Evolutionary conservation across 371 early-diverging fungal genomes (phyloP).

Genomic region (Mortierella sp.): DNA sequence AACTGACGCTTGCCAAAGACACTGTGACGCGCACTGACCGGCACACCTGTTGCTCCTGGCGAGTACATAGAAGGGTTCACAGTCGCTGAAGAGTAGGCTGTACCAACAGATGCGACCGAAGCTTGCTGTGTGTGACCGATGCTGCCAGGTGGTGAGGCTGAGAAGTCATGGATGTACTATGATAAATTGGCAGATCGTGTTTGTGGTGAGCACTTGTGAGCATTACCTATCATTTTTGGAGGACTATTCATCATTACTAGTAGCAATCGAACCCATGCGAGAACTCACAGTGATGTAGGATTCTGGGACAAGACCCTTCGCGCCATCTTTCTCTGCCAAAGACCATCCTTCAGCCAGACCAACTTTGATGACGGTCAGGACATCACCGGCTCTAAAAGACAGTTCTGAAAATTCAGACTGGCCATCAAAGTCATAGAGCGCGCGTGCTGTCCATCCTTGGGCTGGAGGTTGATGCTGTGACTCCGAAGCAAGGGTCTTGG

Average conservation of each 20-base stretch:
- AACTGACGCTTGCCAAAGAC: conserved; percentile 55
- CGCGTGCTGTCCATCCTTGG: conserved; percentile 49
- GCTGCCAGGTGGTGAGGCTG: conserved; percentile 24
- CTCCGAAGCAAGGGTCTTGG: too few species aligned
- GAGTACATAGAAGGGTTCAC: too few species aligned
- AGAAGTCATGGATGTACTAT: conserved; percentile 52
- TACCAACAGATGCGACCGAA: conserved; percentile 29
- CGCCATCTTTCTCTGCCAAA: conserved; percentile 54
- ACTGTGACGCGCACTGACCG: conserved; percentile 37
- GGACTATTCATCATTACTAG: too few species aligned
- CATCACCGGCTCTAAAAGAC: conserved; percentile 55
- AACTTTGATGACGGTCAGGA: conserved; percentile 49
- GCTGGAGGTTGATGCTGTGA: conserved; percentile 46
- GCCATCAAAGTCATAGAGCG: conserved; percentile 49
- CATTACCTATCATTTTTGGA: too few species aligned
- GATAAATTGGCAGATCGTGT: not conserved
- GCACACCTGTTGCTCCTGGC: not conserved
- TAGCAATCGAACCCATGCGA: not conserved
- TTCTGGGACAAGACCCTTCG: conserved; percentile 54
- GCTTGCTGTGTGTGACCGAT: conserved; percentile 32
- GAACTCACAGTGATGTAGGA: conserved; percentile 54
- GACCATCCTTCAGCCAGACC: conserved; percentile 57
- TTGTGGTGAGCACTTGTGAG: not conserved
- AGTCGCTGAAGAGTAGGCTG: conserved; percentile 35
- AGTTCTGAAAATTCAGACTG: conserved; percentile 52